Conservation (phyloP, 495 filamentous ascomycete species). For the Penicillium flavigenum region DNA sequence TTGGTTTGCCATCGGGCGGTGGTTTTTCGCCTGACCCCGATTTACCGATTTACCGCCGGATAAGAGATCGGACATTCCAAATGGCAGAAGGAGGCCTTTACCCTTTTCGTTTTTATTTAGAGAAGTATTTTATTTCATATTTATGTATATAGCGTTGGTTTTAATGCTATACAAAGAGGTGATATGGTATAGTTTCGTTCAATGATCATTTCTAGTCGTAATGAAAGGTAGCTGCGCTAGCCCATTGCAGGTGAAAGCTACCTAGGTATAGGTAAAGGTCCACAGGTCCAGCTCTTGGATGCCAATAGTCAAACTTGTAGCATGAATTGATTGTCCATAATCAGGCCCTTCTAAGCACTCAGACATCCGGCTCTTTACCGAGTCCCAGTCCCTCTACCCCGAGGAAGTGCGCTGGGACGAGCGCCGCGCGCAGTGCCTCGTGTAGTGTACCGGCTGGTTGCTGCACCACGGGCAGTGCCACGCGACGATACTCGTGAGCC, state of each 20-base stretch:
- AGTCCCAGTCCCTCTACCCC: constrained; percentile 34
- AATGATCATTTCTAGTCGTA: constrained; percentile 4
- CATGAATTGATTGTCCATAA: neutral
- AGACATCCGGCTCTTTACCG: constrained; percentile 21
- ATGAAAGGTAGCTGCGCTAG: neutral
- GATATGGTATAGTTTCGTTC: neutral
- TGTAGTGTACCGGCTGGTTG: constrained; percentile 43
- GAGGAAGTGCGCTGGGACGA: constrained; percentile 44
- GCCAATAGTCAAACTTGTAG: neutral
- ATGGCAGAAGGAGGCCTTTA: neutral
- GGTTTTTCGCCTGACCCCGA: constrained; percentile 29
- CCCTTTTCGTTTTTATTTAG: neutral
- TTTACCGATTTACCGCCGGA: constrained; percentile 33
- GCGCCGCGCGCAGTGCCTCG: constrained; percentile 35
- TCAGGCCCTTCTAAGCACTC: neutral
- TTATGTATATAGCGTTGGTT: neutral
- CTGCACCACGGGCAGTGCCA: constrained; percentile 41
- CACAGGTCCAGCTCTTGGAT: constrained; percentile 4
- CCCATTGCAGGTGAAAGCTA: neutral
- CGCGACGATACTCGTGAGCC: constrained; percentile 30
- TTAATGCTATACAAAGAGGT: neutral
- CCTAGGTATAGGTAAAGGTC: neutral
- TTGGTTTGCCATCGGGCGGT: constrained; percentile 25
- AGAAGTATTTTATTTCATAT: neutral
- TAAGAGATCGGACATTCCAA: constrained; percentile 16